Percentiles rank a stretch among this genome's conserved stretches.
These are phyloP conservation scores for Jatropha podagrica DNA, from an alignment of 441 rosid species.

Conservation along the genomic window DNA sequence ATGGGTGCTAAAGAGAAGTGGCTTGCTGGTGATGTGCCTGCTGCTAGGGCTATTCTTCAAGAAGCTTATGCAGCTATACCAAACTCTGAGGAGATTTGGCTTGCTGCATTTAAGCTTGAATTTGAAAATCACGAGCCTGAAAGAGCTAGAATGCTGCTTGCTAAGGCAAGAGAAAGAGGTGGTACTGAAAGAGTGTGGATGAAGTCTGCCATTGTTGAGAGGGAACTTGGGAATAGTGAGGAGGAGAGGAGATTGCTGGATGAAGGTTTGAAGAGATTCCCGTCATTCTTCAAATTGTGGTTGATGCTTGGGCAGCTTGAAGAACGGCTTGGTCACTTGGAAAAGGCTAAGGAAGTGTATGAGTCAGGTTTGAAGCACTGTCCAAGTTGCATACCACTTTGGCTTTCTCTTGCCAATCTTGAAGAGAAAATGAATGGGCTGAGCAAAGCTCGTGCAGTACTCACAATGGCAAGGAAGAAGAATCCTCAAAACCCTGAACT, in stretches of 20 bases:
- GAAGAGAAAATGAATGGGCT: constrained; percentile 80
- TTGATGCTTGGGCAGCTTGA: constrained; percentile 95
- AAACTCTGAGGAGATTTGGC: constrained; percentile 95
- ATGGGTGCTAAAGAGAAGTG: constrained; percentile 99
- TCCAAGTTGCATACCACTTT: constrained; percentile 61
- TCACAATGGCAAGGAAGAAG: constrained; percentile 79
- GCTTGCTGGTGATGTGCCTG: constrained; percentile 97
- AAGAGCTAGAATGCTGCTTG: constrained; percentile 91
- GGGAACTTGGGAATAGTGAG: constrained; percentile 71
- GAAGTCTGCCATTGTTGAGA: constrained; percentile 96
- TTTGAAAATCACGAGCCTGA: constrained; percentile 96
- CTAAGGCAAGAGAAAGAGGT: constrained; percentile 96
- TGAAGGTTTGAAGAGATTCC: constrained; percentile 81
- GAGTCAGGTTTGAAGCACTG: constrained; percentile 71
- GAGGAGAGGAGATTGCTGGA: constrained; percentile 82
- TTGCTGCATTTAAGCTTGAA: constrained; percentile 98
- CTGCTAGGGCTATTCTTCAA: constrained; percentile 92
- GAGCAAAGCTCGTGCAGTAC: constrained; percentile 82
- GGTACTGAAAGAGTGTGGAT: constrained; percentile 99
- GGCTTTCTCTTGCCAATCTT: constrained; percentile 80
- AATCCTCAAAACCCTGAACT: constrained; percentile 73
- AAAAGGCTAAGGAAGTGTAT: constrained; percentile 67
- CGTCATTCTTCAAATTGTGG: constrained; percentile 89
- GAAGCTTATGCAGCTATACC: constrained; percentile 97
- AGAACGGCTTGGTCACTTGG: constrained; percentile 59